phyloP scores from a whole-genome alignment of 148 eudicot species.

The Drosera capensis region DNA sequence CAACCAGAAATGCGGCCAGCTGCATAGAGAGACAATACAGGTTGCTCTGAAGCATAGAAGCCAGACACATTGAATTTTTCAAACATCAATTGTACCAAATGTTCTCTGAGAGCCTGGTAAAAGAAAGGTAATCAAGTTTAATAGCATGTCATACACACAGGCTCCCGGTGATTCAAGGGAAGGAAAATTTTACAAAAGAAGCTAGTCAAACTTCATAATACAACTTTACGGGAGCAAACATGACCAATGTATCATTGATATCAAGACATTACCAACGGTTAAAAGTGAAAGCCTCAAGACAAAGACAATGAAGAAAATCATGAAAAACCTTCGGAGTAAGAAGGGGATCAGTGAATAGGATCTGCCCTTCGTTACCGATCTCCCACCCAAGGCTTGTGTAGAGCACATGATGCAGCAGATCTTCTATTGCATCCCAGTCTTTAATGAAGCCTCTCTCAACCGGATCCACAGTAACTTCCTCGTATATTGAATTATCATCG shows the following conservation, averaged over 20 bases:
- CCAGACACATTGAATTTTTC: constrained; percentile 84
- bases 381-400: constrained; percentile 90
- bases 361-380: constrained; percentile 92
- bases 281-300: no score
- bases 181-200: neutral
- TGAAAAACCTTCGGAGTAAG: constrained; percentile 73
- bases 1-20: constrained; percentile 91
- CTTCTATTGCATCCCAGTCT: constrained; percentile 99
- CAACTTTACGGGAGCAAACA: neutral
- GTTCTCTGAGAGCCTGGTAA: constrained; percentile 61
- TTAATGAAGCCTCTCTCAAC: constrained; percentile 67
- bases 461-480: constrained; percentile 64
- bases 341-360: constrained; percentile 90
- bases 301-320: constrained; percentile 1
- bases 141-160: neutral
- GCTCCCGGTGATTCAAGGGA: neutral
- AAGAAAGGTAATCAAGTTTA: neutral
- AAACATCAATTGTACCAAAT: constrained; percentile 77
- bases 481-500: constrained; percentile 16
- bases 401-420: constrained; percentile 70
- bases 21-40: constrained; percentile 80
- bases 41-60: constrained; percentile 80
- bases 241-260: neutral
- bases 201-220: neutral
- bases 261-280: no score